phyloP scores from a whole-genome alignment of 2,329 filamentous ascomycete genomes.

The Exophiala mesophila region DNA sequence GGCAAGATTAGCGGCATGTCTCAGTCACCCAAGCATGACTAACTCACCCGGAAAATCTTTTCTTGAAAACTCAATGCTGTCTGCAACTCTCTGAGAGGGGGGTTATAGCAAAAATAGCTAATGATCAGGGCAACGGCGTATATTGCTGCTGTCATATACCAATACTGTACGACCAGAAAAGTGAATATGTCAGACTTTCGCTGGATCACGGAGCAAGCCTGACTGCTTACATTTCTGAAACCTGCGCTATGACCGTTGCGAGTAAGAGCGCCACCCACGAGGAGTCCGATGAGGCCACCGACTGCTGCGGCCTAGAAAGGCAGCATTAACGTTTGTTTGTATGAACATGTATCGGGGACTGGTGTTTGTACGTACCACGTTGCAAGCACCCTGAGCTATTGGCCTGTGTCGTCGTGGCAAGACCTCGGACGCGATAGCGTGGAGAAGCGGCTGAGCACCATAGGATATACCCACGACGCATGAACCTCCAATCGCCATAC shows the following conservation, averaged over 20 bases:
- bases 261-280: conserved; percentile 7
- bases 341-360: too few species aligned
- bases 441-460: conserved; percentile 8
- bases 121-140: conserved; percentile 2
- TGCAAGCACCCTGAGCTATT: conserved; percentile 9
- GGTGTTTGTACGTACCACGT: too few species aligned
- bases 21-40: too few species aligned
- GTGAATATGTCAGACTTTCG: too few species aligned
- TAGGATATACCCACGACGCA: conserved; percentile 6
- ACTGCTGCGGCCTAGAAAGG: too few species aligned
- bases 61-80: conserved; percentile 1
- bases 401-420: conserved; percentile 8
- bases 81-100: conserved; percentile 8
- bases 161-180: too few species aligned
- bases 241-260: conserved; percentile 1
- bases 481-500: conserved; percentile 9
- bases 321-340: too few species aligned
- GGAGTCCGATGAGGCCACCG: conserved; percentile 5
- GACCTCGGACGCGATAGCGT: conserved; percentile 13
- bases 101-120: conserved; percentile 7
- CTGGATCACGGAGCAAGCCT: too few species aligned
- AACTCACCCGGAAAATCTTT: conserved; percentile 2
- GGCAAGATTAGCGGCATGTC: too few species aligned
- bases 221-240: too few species aligned
- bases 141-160: conserved; percentile 11